These are phyloP conservation scores for Lachnellula subtilissima DNA, from an alignment of 2,329 filamentous ascomycete species.

Conservation along the genomic window DNA sequence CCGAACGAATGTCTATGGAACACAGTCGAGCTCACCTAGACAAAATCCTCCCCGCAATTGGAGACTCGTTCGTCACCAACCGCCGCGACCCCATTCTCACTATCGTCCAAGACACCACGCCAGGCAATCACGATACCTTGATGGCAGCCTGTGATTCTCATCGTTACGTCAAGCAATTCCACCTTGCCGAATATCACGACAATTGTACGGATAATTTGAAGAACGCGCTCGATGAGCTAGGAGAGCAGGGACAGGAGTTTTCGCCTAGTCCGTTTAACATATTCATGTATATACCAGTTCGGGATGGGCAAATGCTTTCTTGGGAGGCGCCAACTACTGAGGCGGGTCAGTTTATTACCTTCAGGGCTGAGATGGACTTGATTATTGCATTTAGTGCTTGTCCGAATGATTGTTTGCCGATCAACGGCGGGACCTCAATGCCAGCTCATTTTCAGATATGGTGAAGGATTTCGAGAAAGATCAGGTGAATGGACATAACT, in stretches of 20 bases:
- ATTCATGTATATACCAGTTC: conserved; percentile 11
- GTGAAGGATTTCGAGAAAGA: no score
- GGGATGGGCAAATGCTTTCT: background rate
- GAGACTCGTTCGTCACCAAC: conserved; percentile 19
- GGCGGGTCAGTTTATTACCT: conserved; percentile 2
- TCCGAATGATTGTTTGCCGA: background rate
- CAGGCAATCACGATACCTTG: conserved; percentile 20
- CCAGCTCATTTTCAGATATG: no score
- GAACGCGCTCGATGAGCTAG: conserved; percentile 1
- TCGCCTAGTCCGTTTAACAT: conserved; percentile 9
- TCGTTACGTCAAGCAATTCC: conserved; percentile 15
- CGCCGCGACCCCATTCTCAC: conserved; percentile 17
- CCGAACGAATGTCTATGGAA: conserved; percentile 18
- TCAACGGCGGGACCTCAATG: no score
- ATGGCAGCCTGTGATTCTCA: conserved; percentile 22
- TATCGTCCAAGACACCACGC: conserved; percentile 19
- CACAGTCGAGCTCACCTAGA: conserved; percentile 20
- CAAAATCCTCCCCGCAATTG: conserved; percentile 17
- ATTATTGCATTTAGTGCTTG: conserved; percentile 9
- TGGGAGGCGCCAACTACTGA: conserved; percentile 6
- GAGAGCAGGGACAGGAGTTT: conserved; percentile 4
- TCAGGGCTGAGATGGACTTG: conserved; percentile 9
- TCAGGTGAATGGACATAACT: no score
- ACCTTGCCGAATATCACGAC: background rate
- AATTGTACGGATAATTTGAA: conserved; percentile 7